Base-by-base conservation (phyloP, 768 basidiomycete genomes). In the Leucocoprinus leucothites region DNA sequence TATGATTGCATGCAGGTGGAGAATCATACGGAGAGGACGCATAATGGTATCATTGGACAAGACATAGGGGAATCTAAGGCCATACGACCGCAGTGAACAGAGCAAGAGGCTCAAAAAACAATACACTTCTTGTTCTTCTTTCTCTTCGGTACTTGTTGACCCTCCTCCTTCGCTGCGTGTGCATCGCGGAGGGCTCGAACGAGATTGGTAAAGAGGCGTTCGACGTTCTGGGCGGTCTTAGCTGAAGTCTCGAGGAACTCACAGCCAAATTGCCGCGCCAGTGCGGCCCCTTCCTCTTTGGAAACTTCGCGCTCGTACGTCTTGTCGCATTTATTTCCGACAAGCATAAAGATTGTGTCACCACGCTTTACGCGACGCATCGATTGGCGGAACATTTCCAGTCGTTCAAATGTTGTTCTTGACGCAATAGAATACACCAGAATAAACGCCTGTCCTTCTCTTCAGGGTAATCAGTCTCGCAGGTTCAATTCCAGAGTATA, bases 371-470 rank as follows among this genome's bases (percentile, higher is more conserved):
- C 92, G 59, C 89, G 86, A 65, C 86, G 73, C 82, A 96, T 92
- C 18, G 91, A 89, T 69, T 94, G 88, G 54, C 91, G 85, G 73
- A 94, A 94, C 63, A 89, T 84, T 64, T 94, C 89, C 57, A 95
- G 84, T 3, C 92, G 87, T 63, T 94, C 88, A 60, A 94, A 98
- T 18, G 91, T 93, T 57, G 87, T 83, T 67, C 92, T 83, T n/a
- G 93, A 94, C 53, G 92, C 90, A 69, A 98, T 95, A 41, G 94
- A 96, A 73, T 97, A 98, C 56, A 97, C 94, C 45, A 98, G 82
- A 62, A 98, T 89, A 70, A 98, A 96, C n/a, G 94, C 94, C 75
- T 96, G 94, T 59, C 95, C 95, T 71, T 98, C 94, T 25, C 94
- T 96, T 65, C 21, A 52, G 46, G 24, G 53, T 22, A 49, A 44